Conservation (phyloP, 208 protist genomes). For the Leishmania guyanensis region DNA sequence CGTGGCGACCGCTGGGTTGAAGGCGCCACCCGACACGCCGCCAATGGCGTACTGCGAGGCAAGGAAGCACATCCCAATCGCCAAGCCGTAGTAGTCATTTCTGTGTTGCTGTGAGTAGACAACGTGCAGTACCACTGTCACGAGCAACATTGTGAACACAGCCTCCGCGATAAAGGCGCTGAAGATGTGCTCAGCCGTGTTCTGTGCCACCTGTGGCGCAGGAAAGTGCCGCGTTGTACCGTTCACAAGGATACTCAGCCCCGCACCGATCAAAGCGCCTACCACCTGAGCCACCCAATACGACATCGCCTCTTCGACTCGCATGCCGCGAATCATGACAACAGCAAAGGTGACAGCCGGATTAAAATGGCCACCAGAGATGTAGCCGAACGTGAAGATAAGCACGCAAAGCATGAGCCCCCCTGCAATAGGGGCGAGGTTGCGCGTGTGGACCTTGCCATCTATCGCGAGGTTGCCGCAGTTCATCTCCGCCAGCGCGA, state of each 20-base stretch:
- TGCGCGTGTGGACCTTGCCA: conserved; percentile 64
- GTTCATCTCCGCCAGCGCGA: conserved; percentile 79
- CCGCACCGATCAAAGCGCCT: conserved; percentile 65
- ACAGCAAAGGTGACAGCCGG: conserved; percentile 77
- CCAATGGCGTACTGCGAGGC: conserved; percentile 78
- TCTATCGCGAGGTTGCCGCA: conserved; percentile 67
- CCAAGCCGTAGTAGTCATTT: conserved; percentile 81
- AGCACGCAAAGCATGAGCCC: conserved; percentile 80
- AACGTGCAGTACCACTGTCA: conserved; percentile 76
- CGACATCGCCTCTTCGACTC: conserved; percentile 70
- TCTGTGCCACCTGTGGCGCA: conserved; percentile 73
- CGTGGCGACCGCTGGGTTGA: conserved; percentile 81
- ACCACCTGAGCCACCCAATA: conserved; percentile 86
- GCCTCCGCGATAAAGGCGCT: conserved; percentile 67
- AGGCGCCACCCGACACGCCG: conserved; percentile 76
- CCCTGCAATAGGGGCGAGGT: conserved; percentile 79
- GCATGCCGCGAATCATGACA: conserved; percentile 67
- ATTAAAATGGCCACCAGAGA: conserved; percentile 86
- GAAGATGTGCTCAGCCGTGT: conserved; percentile 66
- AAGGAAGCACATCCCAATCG: conserved; percentile 75
- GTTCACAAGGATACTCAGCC: conserved; percentile 58
- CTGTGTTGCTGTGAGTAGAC: conserved; percentile 75
- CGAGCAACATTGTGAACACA: conserved; percentile 73
- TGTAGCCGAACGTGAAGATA: conserved; percentile 87
- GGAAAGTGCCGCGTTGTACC: conserved; percentile 68